Evolutionary conservation across 257 asterid species (phyloP).

Genomic region (Solanum pinnatisectum): DNA sequence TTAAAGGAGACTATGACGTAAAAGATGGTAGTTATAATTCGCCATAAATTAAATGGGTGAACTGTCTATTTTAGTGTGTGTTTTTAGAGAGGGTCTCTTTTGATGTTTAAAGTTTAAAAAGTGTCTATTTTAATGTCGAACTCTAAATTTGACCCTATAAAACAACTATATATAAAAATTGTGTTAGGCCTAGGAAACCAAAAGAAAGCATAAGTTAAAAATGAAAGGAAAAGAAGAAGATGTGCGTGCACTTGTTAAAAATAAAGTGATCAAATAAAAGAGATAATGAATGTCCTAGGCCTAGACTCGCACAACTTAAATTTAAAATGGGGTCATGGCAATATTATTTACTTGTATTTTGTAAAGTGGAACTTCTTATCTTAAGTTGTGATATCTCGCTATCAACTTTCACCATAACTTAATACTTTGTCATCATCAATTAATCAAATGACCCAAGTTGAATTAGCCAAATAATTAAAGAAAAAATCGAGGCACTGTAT

Average conservation of each 20-base stretch:
- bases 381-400: neutral
- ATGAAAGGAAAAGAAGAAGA: neutral
- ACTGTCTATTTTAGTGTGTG: too few relatives aligned
- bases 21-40: too few relatives aligned
- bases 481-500: neutral
- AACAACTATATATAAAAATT: neutral
- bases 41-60: too few relatives aligned
- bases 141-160: neutral
- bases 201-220: neutral
- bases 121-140: too few relatives aligned
- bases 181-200: neutral
- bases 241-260: neutral
- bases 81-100: too few relatives aligned
- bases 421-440: neutral
- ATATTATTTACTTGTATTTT: too few relatives aligned
- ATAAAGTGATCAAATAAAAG: neutral
- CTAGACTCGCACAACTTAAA: too few relatives aligned
- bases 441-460: neutral
- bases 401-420: neutral
- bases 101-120: too few relatives aligned
- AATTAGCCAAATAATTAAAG: neutral
- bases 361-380: too few relatives aligned
- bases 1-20: too few relatives aligned
- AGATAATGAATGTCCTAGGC: too few relatives aligned
- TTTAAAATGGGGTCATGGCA: too few relatives aligned